Evolutionary conservation across 148 eudicot genomes (phyloP).

Genomic region (Gaultheria prostrata): DNA sequence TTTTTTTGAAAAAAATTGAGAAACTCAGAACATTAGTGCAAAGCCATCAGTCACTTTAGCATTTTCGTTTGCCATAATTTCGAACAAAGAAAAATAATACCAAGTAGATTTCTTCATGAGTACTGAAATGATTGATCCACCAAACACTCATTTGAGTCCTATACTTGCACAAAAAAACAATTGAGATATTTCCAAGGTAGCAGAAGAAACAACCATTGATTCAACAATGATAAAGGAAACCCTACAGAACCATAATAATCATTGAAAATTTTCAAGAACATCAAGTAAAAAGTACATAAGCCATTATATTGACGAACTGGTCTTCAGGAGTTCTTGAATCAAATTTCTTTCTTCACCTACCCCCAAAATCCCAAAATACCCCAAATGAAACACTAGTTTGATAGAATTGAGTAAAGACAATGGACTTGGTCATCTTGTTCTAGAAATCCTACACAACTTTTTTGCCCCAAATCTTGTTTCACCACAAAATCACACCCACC

Average conservation of each 20-base stretch:
- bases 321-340: slow-evolving; percentile 1
- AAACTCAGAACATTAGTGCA: too few relatives aligned
- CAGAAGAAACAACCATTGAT: neutral
- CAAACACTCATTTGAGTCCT: neutral
- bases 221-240: neutral
- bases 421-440: neutral
- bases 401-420: neutral
- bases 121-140: neutral
- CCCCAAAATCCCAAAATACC: slow-evolving; percentile 1
- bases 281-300: slow-evolving; percentile 14
- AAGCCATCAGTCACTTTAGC: too few relatives aligned
- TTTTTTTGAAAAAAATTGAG: too few relatives aligned
- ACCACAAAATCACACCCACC: neutral
- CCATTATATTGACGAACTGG: slow-evolving; percentile 7
- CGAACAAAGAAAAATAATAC: neutral
- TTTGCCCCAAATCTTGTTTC: neutral
- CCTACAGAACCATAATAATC: slow-evolving; percentile 10
- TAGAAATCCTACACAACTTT: neutral
- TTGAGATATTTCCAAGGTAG: neutral
- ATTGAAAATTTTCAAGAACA: slow-evolving; percentile 7
- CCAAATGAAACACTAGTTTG: neutral
- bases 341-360: slow-evolving; percentile 18
- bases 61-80: too few relatives aligned
- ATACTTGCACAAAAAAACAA: neutral
- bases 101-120: neutral